Base-by-base conservation (phyloP, 2,329 filamentous ascomycete genomes). In the Bertia moriformis region DNA sequence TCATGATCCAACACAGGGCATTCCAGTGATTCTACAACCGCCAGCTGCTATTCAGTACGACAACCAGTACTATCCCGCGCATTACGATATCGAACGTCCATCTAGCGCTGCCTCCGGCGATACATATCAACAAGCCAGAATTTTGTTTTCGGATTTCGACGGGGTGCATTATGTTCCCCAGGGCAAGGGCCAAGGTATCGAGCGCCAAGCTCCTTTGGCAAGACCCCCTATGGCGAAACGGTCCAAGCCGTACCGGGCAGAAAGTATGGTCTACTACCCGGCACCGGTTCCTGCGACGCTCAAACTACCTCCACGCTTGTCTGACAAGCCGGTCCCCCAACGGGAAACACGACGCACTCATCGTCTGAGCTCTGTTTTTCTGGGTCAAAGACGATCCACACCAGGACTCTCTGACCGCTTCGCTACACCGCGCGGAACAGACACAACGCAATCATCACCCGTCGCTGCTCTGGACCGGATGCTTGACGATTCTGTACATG, bases 111-210 rank as follows among this genome's bases (percentile, higher is more conserved):
- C 55, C 3, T 67, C 64, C 4, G 55, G 48, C 18, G 63, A 66
- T 46, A 66, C 63, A 19, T 62, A 59, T 42, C 61, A 57, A 35
- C 63, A 67, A 46, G 58, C 59, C 5, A 53, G 49, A 18, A 49
- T 51, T 18, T 44, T 65, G 14, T 68, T 68, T 47, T 57, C 51
- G 4, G 63, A 67, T 45, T 68, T 68, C 40, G 65, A 67, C 49
- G 65, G 65, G 30, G 65, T 67, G 4, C 64, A 68, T 48, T 65
- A 56, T 42, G 49, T 53, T 37, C 49, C 54, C 5, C 44, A 49
- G 40, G 43, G 53, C 22, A 46, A 49, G 27, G 48, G 47, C 17
- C 36, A 44, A 24, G 41, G 50, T 40, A 38, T 44, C 39, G 45
- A 46, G 38, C 53, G 56, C 18, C 55, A 51, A 32, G 45, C 62